These are phyloP conservation scores for Biscogniauxia marginata DNA, from an alignment of 2,329 filamentous ascomycete species.

Conservation along the genomic window DNA sequence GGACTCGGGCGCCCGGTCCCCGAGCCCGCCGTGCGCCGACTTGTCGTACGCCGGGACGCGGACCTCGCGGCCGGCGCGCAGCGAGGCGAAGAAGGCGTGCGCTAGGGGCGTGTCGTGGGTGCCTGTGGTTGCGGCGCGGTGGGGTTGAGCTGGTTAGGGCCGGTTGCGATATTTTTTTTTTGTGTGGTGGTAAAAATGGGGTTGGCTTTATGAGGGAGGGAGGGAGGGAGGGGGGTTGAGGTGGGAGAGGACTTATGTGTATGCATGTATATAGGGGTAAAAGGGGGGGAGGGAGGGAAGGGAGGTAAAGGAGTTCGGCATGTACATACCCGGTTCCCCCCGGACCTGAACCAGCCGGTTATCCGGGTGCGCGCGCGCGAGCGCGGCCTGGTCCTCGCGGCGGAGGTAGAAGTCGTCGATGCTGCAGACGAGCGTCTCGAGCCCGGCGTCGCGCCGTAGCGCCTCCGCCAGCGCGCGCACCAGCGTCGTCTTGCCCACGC, in stretches of 20 bases:
- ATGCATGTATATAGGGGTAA: neutral
- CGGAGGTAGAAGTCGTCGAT: constrained; percentile 89
- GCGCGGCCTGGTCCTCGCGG: constrained; percentile 63
- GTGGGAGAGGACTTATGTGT: neutral
- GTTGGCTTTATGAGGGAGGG: neutral
- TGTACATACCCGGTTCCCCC: constrained; percentile 73
- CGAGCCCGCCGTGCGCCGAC: constrained; percentile 70
- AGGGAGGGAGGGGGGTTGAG: neutral
- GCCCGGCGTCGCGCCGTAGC: constrained; percentile 55
- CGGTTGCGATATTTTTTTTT: neutral
- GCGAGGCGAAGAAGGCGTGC: constrained; percentile 57
- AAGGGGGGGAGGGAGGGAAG: neutral
- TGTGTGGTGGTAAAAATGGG: no score
- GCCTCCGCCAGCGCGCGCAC: constrained; percentile 64
- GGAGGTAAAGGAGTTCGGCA: constrained; percentile 11
- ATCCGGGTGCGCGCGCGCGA: constrained; percentile 62
- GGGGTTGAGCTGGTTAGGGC: neutral
- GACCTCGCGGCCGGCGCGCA: constrained; percentile 53
- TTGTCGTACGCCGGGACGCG: constrained; percentile 80
- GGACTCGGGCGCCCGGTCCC: constrained; percentile 65
- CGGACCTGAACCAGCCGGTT: constrained; percentile 79
- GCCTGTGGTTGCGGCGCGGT: no score
- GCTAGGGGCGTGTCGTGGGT: constrained; percentile 75
- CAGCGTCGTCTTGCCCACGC: constrained; percentile 88
- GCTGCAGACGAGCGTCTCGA: constrained; percentile 70